A percentile compares a stretch with the other conserved stretches of the same genome.
Evolutionary conservation across 2,329 filamentous ascomycete genomes (phyloP).

Genomic region (Exophiala spinifera): DNA sequence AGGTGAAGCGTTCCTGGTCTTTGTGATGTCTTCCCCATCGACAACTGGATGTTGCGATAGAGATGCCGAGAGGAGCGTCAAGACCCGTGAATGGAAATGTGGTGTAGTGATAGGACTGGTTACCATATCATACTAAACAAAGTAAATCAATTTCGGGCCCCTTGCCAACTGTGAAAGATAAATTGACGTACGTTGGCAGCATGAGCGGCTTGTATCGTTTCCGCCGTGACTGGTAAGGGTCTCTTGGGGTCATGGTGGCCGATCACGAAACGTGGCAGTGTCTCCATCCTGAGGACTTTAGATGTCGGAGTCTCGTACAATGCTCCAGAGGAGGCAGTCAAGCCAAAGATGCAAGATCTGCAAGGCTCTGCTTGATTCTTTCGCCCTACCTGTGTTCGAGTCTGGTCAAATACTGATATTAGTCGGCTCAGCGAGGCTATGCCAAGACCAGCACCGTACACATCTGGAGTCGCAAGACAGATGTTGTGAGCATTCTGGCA

Average conservation of each 20-base stretch:
- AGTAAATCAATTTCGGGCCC: constrained; percentile 17
- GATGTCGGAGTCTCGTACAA: neutral
- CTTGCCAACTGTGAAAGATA: neutral
- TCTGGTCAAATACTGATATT: too few relatives aligned
- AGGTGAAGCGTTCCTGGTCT: constrained; percentile 40
- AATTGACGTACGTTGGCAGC: constrained; percentile 50
- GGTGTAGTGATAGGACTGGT: constrained; percentile 61
- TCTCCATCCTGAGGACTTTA: constrained; percentile 29
- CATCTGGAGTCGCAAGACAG: too few relatives aligned
- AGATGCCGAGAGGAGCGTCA: constrained; percentile 52
- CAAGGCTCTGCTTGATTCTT: too few relatives aligned
- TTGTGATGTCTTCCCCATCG: constrained; percentile 39
- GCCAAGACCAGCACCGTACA: too few relatives aligned
- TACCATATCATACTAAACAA: constrained; percentile 61
- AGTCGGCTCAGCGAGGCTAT: too few relatives aligned
- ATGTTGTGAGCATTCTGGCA: too few relatives aligned
- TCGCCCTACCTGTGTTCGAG: too few relatives aligned
- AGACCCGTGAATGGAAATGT: constrained; percentile 58
- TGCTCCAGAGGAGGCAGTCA: too few relatives aligned
- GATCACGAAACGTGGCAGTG: constrained; percentile 53
- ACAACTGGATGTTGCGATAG: constrained; percentile 42
- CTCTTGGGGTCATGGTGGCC: constrained; percentile 61
- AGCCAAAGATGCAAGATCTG: too few relatives aligned
- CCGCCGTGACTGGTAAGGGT: constrained; percentile 45
- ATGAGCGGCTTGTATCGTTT: constrained; percentile 54